Evolutionary conservation across 75 land plant species (phyloP).

Genomic region (Gnetum montanum): DNA sequence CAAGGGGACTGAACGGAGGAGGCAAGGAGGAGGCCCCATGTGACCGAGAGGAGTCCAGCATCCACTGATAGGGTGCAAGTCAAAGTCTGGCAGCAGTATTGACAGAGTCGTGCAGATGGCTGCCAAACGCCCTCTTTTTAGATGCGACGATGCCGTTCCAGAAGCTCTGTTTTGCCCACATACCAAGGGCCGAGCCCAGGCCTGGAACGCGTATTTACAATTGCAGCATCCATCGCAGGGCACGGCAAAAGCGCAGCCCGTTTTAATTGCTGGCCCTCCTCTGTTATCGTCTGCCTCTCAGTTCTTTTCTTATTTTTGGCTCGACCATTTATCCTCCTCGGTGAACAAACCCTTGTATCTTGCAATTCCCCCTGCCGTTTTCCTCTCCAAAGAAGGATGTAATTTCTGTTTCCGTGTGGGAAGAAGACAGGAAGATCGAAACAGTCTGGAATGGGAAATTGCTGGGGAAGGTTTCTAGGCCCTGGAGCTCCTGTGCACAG

Average conservation of each 20-base stretch:
- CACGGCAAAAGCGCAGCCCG: background rate
- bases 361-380: background rate
- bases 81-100: background rate
- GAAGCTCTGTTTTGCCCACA: too few relatives aligned
- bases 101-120: background rate
- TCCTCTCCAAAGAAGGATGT: background rate
- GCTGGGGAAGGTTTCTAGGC: background rate
- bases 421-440: background rate
- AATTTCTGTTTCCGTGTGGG: background rate
- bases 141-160: too few relatives aligned
- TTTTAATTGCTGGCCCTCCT: background rate
- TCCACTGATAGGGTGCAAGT: background rate
- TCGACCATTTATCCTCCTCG: too few relatives aligned
- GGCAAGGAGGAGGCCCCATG: too few relatives aligned
- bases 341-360: background rate
- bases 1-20: too few relatives aligned
- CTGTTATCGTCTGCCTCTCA: background rate
- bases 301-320: too few relatives aligned
- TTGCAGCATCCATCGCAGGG: background rate
- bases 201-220: background rate
- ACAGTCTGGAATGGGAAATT: conserved; percentile 8
- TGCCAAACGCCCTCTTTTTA: conserved; percentile 2
- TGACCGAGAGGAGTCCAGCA: background rate
- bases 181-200: too few relatives aligned
- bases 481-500: background rate